Evolutionary conservation across 768 basidiomycete genomes (phyloP).

Genomic region (Hericium erinaceus): DNA sequence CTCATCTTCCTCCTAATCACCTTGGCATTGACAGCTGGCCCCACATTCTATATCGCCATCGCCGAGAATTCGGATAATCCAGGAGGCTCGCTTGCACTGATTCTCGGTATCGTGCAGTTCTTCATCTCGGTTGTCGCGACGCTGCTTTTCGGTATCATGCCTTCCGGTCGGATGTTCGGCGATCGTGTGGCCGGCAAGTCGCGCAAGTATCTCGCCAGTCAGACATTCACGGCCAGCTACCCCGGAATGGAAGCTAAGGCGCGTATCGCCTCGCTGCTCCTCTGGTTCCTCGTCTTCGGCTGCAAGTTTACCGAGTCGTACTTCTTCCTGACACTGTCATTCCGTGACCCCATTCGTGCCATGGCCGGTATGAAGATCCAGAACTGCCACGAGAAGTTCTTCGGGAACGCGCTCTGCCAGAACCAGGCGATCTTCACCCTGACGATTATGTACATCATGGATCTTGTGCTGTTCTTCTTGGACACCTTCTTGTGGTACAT

Average conservation of each 20-base stretch:
- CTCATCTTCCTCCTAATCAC: constrained; percentile 85
- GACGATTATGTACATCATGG: constrained; percentile 99
- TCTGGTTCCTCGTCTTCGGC: constrained; percentile 91
- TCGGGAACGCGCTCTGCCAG: constrained; percentile 73
- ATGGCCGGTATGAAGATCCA: constrained; percentile 98
- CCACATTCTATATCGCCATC: constrained; percentile 90
- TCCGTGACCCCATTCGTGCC: constrained; percentile 85
- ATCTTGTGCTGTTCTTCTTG: constrained; percentile 92
- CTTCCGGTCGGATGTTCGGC: constrained; percentile 97
- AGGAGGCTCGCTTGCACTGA: constrained; percentile 69
- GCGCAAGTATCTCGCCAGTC: constrained; percentile 94
- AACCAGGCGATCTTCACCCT: constrained; percentile 95
- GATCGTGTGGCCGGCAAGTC: constrained; percentile 94
- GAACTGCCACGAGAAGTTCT: constrained; percentile 78
- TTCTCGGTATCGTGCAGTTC: constrained; percentile 95
- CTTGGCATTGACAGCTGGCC: constrained; percentile 83
- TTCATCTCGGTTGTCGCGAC: constrained; percentile 85
- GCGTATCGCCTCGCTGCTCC: constrained; percentile 67
- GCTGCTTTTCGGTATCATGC: constrained; percentile 82
- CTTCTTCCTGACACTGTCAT: constrained; percentile 94
- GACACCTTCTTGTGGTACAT: constrained; percentile 99
- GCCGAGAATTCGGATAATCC: constrained; percentile 49
- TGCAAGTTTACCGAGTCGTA: constrained; percentile 97
- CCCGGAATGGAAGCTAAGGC: constrained; percentile 53
- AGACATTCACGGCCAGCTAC: constrained; percentile 97